Evolutionary conservation across 1,139 yeast genomes (phyloP), one percentile per base, ranked within the genome.

Genomic region (Pneumocystis sp.): DNA sequence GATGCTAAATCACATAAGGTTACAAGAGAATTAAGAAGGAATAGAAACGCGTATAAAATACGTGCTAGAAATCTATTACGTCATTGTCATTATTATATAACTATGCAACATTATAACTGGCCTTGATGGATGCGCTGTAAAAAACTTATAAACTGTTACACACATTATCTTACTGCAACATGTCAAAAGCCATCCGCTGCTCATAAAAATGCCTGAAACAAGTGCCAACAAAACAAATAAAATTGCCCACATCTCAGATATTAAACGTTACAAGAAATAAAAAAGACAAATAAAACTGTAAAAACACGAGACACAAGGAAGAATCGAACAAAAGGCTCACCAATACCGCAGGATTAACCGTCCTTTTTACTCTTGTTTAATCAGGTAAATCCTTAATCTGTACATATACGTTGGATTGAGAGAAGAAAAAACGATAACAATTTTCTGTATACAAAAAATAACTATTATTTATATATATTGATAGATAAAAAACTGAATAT

Each of bases 31-130:
- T 91, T 91, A 60, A 88, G 70, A 61, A 90, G 77, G 67, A 95
- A 83, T 62, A 91, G 77, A 40, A 86, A 72, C 15, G 98, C 98
- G 75, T 93, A 93, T 63, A 90, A 83, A 44, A 91, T 79, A 73
- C 98, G 82, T 7, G 91, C 85, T 57, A 86, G 85, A 39, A 90
- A 81, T 31, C 95, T 85, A 21, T 95, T 2, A 31, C 34, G 1
- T 12, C 21, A 7, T 21, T 29, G 34, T 45, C 8, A 25, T 50
- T 12, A 31, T 5, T 25, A 12, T 50, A 4, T 7, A 8, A 12
- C 1, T 50, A 50, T 10, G 34, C 10, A 25, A 25, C 25, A 10
- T 0, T 25, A 1, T 37, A 25, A 50, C 34, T 21, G 10, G 25
- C 57, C 31, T 50, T 10, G 57, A 50, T 50, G 57, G 21, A 25